These are phyloP conservation scores for Chrysosporium queenslandicum DNA, from an alignment of 2,329 filamentous ascomycete genomes.

Conservation along the genomic window DNA sequence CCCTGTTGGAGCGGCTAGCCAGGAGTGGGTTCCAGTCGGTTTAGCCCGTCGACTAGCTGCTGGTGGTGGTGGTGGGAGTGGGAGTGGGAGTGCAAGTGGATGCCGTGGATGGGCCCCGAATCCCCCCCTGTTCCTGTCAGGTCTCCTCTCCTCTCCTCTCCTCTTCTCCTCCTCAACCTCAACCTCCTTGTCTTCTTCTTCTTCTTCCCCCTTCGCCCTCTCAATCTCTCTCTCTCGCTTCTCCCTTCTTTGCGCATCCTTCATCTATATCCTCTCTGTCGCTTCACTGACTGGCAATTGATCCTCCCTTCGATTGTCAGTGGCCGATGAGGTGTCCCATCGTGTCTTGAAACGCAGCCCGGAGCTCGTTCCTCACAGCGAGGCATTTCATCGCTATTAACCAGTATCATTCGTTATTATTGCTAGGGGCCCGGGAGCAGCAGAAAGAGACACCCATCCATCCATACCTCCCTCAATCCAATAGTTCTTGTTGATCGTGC, in stretches of 20 bases:
- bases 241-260: neutral
- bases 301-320: slow-evolving; percentile 8
- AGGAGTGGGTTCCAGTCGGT: neutral
- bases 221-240: neutral
- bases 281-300: too few species aligned
- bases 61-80: neutral
- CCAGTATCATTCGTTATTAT: neutral
- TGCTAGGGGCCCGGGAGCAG: too few species aligned
- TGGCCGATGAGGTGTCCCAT: slow-evolving; percentile 13
- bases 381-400: neutral
- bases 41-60: slow-evolving; percentile 5
- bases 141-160: neutral
- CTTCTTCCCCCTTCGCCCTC: neutral
- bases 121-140: too few species aligned
- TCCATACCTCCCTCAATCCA: too few species aligned
- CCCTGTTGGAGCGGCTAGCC: neutral
- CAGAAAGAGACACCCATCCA: too few species aligned
- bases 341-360: slow-evolving; percentile 13
- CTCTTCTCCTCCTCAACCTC: neutral
- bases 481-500: too few species aligned
- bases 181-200: neutral
- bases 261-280: slow-evolving; percentile 5
- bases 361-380: slow-evolving; percentile 14
- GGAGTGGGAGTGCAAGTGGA: too few species aligned
- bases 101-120: too few species aligned